A percentile compares a stretch with the other conserved stretches of the same genome.
Conservation (phyloP, 345 rosid genomes). For the Carallia pectinifolia region DNA sequence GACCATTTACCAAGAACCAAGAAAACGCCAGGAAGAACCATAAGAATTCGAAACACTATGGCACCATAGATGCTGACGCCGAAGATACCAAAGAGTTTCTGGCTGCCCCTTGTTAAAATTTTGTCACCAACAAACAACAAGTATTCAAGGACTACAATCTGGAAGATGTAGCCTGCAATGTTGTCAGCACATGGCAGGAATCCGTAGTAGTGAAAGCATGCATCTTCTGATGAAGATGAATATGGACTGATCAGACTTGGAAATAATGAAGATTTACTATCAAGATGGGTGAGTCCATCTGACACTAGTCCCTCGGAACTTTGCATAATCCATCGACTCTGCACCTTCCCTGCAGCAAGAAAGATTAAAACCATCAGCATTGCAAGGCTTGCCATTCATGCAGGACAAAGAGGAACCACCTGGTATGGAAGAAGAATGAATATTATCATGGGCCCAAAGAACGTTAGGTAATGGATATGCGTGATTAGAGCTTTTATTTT, state of each 20-base stretch:
- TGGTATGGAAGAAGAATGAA: not conserved
- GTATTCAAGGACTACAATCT: slow-evolving; percentile 4
- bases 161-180: slow-evolving; percentile 14
- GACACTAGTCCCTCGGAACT: not conserved
- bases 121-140: slow-evolving; percentile 15
- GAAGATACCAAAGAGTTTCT: slow-evolving; percentile 13
- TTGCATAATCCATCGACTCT: not conserved
- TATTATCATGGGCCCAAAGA: too few species aligned
- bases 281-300: not conserved
- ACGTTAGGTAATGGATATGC: too few species aligned
- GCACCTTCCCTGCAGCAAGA: not conserved
- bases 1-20: not conserved
- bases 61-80: slow-evolving; percentile 20
- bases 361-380: not conserved
- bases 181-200: slow-evolving; percentile 18
- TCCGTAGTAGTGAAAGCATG: slow-evolving; percentile 1
- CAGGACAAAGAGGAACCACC: not conserved
- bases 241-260: not conserved
- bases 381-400: not conserved
- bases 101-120: slow-evolving; percentile 9
- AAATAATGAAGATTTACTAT: slow-evolving; percentile 3
- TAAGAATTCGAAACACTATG: slow-evolving; percentile 9
- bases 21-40: slow-evolving; percentile 1
- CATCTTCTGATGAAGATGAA: not conserved
- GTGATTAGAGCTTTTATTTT: too few species aligned